Evolutionary conservation across 108 stramenopile species (phyloP), one percentile per base, ranked within the genome.

Genomic region (Nitzschia inconspicua): DNA sequence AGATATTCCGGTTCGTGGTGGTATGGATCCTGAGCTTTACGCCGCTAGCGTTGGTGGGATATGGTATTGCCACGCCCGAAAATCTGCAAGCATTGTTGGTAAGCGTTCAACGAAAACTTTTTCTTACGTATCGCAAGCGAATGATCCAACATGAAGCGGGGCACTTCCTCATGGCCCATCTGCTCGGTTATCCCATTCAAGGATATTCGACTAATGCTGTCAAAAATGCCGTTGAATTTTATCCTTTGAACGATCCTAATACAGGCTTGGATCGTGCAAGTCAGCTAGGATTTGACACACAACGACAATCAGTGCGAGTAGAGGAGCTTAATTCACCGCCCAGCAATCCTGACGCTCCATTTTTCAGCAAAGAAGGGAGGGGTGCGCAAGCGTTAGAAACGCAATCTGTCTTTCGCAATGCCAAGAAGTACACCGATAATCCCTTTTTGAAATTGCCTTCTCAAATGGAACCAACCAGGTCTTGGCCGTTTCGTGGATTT

Each of bases 131-230:
- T 47, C 69, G 85, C 22, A 72, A 87, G 46, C 70, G 91, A 27
- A 86, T 88, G 83, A 57, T 89, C 32, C 91, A 92, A 44, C 91
- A 92, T 55, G 91, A 92, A 58, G 91, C 91, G 2, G 91, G 87
- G 11, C 91, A 92, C 61, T 88, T 89, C 68, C 61, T 92, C 37
- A 68, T 92, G 36, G 85, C 82, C 0, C 83, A 92, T 57, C 52
- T 92, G 23, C 60, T 88, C 6, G 91, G 91, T 13, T 77, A 69
- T 52, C 91, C 91, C 6, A 78, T 92, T 18, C 60, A 78, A 18
- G 70, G 66, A 8, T 92, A 88, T 51, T 63, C 46, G 36, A 74
- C 75, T 13, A 85, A 91, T 68, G 85, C 85, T 13, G 80, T 92
- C n/a, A 86, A 85, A 58, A 86, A 86, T 73, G 87, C 87, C n/a